phyloP scores from a whole-genome alignment of 2,329 filamentous ascomycete genomes.

The Aureobasidium sp. region DNA sequence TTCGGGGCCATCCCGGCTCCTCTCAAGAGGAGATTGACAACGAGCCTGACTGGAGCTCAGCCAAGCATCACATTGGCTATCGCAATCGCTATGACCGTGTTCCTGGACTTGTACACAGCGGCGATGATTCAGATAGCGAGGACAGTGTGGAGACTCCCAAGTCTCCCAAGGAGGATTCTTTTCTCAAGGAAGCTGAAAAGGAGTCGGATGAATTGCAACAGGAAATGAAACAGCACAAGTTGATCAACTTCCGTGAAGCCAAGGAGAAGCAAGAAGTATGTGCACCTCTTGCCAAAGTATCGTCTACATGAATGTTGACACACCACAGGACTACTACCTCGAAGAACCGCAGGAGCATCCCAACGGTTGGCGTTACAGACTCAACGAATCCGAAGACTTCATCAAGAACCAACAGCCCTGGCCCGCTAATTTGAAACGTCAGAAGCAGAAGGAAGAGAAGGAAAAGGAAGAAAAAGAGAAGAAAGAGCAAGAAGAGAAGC shows the following conservation, averaged over 20 bases:
- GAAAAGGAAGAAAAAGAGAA: conserved; percentile 20
- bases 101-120: conserved; percentile 35
- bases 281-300: not conserved
- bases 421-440: conserved; percentile 40
- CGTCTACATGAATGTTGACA: not conserved
- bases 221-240: conserved; percentile 25
- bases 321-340: conserved; percentile 37
- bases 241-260: conserved; percentile 36
- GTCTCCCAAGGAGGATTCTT: conserved; percentile 13
- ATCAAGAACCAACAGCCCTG: conserved; percentile 44
- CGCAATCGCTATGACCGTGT: conserved; percentile 32
- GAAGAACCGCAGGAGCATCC: conserved; percentile 39
- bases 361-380: conserved; percentile 44
- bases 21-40: conserved; percentile 34
- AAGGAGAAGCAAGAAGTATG: conserved; percentile 25
- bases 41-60: conserved; percentile 38
- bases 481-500: conserved; percentile 19
- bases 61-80: conserved; percentile 37
- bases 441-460: conserved; percentile 28
- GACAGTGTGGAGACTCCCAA: not conserved
- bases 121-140: conserved; percentile 21
- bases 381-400: conserved; percentile 44
- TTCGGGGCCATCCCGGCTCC: conserved; percentile 35
- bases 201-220: conserved; percentile 25
- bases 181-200: conserved; percentile 23